Conservation (phyloP, 2,329 filamentous ascomycete genomes). For the Diaporthe sp. region DNA sequence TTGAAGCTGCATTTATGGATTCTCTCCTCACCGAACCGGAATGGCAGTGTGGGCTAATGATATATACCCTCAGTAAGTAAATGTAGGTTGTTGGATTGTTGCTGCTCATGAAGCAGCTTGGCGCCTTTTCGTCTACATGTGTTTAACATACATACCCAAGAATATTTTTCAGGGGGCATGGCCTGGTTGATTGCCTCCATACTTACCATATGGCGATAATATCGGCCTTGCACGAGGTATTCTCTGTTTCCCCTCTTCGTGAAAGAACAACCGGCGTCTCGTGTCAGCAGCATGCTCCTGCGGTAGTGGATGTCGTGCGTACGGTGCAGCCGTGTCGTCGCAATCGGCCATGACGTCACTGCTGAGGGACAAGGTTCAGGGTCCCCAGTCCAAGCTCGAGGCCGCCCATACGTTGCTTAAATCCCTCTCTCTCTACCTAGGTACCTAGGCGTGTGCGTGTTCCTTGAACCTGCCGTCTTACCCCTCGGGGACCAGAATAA, state of each 20-base stretch:
- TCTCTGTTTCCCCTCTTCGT: no score
- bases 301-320: not conserved
- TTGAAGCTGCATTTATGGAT: slow-evolving; percentile 13
- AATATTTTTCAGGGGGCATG: not conserved
- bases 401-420: not conserved
- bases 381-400: not conserved
- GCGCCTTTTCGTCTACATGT: not conserved
- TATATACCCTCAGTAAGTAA: not conserved
- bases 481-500: not conserved
- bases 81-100: not conserved
- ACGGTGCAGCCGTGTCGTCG: not conserved
- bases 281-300: not conserved
- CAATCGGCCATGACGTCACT: slow-evolving; percentile 14
- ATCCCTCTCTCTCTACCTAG: not conserved
- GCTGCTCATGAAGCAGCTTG: not conserved
- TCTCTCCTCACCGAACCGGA: not conserved
- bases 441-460: not conserved
- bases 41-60: not conserved
- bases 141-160: not conserved
- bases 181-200: not conserved
- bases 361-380: not conserved
- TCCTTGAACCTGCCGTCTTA: not conserved
- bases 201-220: not conserved
- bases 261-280: not conserved
- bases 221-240: not conserved